These are phyloP conservation scores for Claviceps sp. DNA, from an alignment of 2,329 filamentous ascomycete species.

Conservation along the genomic window DNA sequence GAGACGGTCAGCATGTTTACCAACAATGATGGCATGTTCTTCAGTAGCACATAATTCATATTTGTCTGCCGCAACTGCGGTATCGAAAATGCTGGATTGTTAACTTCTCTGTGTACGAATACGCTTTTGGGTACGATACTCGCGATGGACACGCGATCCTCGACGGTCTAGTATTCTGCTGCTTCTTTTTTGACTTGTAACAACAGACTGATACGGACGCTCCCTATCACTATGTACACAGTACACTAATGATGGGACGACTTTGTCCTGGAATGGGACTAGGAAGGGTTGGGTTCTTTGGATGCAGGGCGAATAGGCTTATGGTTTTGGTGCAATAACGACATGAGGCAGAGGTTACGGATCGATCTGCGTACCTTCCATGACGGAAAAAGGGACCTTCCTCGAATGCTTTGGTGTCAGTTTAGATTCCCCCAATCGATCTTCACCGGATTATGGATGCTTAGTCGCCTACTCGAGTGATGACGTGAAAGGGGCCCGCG, in stretches of 20 bases:
- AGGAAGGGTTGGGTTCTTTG: not conserved
- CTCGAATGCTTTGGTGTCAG: slow-evolving; percentile 8
- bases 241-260: slow-evolving; percentile 1
- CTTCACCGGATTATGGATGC: slow-evolving; percentile 5
- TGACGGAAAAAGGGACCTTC: slow-evolving; percentile 6
- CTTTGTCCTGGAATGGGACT: not conserved
- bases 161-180: not conserved
- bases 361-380: not conserved
- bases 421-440: slow-evolving; percentile 11
- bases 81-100: slow-evolving; percentile 3
- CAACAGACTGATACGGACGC: not conserved
- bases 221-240: slow-evolving; percentile 4
- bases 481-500: not conserved
- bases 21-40: slow-evolving; percentile 38
- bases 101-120: slow-evolving; percentile 6
- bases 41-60: slow-evolving; percentile 22
- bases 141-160: not conserved
- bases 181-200: not conserved
- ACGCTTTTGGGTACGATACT: slow-evolving; percentile 1
- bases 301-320: slow-evolving; percentile 10
- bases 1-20: slow-evolving; percentile 37
- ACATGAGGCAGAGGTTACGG: slow-evolving; percentile 1
- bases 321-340: slow-evolving; percentile 7
- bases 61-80: slow-evolving; percentile 1
- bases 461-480: not conserved